Conservation (phyloP, 768 basidiomycete genomes). For the Lentinus tigrinus region DNA sequence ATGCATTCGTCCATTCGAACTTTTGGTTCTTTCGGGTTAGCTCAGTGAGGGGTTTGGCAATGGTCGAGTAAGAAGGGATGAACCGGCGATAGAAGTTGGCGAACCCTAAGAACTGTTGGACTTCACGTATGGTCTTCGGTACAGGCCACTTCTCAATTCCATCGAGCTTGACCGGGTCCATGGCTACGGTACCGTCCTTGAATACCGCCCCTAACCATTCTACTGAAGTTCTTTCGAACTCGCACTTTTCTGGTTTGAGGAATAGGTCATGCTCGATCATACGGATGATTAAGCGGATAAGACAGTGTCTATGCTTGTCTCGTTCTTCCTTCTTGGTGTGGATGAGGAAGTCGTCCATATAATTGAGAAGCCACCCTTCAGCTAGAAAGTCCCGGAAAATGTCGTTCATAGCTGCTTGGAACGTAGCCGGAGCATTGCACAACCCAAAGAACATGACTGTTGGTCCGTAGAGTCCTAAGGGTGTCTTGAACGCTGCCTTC, state of each 20-base stretch:
- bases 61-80: constrained; percentile 28
- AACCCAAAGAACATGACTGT: constrained; percentile 39
- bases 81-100: constrained; percentile 33
- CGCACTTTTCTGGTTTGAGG: constrained; percentile 39
- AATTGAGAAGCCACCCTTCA: constrained; percentile 37
- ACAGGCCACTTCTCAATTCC: constrained; percentile 31
- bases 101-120: constrained; percentile 30
- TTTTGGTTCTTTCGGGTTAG: constrained; percentile 14
- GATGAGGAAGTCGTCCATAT: constrained; percentile 42
- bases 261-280: constrained; percentile 34
- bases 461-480: constrained; percentile 38
- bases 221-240: constrained; percentile 25
- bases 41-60: constrained; percentile 22
- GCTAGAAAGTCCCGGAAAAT: constrained; percentile 33
- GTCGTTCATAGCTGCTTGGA: constrained; percentile 35
- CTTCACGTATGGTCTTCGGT: constrained; percentile 17
- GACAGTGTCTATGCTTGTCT: constrained; percentile 16
- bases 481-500: constrained; percentile 41
- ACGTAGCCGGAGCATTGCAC: constrained; percentile 36
- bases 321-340: constrained; percentile 9
- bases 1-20: neutral
- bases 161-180: constrained; percentile 35
- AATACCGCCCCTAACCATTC: constrained; percentile 35
- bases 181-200: constrained; percentile 17
- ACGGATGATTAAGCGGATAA: constrained; percentile 27